Percentiles rank a stretch among this genome's conserved stretches.
Conservation (phyloP, 331 rosid genomes). For the Cucumis variabilis region DNA sequence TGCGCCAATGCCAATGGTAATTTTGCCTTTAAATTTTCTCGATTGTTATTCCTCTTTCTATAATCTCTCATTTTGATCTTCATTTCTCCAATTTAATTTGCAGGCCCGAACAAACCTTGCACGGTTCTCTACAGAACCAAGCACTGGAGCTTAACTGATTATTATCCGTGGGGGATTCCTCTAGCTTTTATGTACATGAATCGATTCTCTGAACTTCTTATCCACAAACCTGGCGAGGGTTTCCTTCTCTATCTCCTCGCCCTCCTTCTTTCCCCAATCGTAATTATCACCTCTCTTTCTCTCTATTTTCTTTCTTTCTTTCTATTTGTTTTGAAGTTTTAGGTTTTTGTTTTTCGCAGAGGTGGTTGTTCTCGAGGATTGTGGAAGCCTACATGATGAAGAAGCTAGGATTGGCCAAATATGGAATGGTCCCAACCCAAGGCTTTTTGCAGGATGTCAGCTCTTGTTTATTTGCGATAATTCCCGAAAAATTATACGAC, state of each 20-base stretch:
- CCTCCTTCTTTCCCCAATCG: conserved; percentile 65
- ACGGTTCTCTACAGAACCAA: conserved; percentile 54
- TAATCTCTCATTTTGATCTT: no score
- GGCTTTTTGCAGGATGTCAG: conserved; percentile 55
- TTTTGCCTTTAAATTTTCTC: no score
- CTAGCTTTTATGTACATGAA: conserved; percentile 50
- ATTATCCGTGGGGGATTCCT: conserved; percentile 72
- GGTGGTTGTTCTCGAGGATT: conserved; percentile 69
- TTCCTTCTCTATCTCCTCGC: conserved; percentile 58
- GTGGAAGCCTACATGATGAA: conserved; percentile 57
- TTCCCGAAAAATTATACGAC: conserved; percentile 66
- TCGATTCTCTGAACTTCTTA: conserved; percentile 67
- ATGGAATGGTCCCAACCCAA: conserved; percentile 75
- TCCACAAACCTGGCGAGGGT: conserved; percentile 75
- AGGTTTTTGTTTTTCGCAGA: conserved; percentile 35
- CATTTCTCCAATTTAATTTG: no score
- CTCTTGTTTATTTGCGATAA: conserved; percentile 45
- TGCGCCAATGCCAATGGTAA: no score
- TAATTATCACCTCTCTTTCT: neutral
- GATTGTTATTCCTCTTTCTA: no score
- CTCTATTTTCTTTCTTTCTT: no score
- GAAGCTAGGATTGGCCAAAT: conserved; percentile 52
- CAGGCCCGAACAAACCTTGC: conserved; percentile 64
- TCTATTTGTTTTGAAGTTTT: neutral
- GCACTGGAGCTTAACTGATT: conserved; percentile 66